Evolutionary conservation across 768 basidiomycete genomes (phyloP).

Genomic region (Mycena galopus): DNA sequence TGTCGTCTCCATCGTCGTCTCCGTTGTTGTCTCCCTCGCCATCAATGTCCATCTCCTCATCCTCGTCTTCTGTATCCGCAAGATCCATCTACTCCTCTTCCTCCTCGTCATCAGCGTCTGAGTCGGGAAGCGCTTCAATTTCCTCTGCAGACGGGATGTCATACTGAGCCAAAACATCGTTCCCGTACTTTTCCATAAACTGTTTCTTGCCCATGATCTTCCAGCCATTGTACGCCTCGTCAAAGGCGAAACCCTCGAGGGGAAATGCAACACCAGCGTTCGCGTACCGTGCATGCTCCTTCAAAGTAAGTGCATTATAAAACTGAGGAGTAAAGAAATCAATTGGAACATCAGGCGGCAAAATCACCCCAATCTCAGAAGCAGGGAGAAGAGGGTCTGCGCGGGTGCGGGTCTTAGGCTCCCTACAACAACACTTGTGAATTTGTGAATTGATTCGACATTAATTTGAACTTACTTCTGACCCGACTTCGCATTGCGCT

Average conservation of each 20-base stretch:
- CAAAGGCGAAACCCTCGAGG: slow-evolving; percentile 2
- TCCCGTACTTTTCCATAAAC: slow-evolving; percentile 22
- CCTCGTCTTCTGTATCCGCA: slow-evolving; percentile 23
- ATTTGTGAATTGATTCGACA: too few relatives aligned
- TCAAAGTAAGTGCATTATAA: slow-evolving; percentile 14
- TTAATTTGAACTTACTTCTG: slow-evolving; percentile 16
- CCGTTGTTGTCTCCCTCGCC: slow-evolving; percentile 15
- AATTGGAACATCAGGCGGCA: slow-evolving; percentile 16
- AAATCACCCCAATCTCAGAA: slow-evolving; percentile 7
- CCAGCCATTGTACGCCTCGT: slow-evolving; percentile 7
- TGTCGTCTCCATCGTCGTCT: too few relatives aligned
- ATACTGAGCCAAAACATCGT: slow-evolving; percentile 16
- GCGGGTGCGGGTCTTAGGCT: background rate
- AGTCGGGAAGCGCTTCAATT: background rate
- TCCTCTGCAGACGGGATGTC: slow-evolving; percentile 21
- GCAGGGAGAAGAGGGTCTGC: slow-evolving; percentile 7
- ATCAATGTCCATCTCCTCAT: slow-evolving; percentile 19
- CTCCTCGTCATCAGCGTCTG: slow-evolving; percentile 17
- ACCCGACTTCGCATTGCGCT: slow-evolving; percentile 12
- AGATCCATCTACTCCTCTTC: slow-evolving; percentile 20
- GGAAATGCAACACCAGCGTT: slow-evolving; percentile 29
- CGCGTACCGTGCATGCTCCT: slow-evolving; percentile 17
- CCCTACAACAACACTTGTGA: too few relatives aligned
- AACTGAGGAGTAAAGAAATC: slow-evolving; percentile 21
- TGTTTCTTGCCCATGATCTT: slow-evolving; percentile 20